Conservation (phyloP, 305 asterid genomes). For the Salvia sclarea region DNA sequence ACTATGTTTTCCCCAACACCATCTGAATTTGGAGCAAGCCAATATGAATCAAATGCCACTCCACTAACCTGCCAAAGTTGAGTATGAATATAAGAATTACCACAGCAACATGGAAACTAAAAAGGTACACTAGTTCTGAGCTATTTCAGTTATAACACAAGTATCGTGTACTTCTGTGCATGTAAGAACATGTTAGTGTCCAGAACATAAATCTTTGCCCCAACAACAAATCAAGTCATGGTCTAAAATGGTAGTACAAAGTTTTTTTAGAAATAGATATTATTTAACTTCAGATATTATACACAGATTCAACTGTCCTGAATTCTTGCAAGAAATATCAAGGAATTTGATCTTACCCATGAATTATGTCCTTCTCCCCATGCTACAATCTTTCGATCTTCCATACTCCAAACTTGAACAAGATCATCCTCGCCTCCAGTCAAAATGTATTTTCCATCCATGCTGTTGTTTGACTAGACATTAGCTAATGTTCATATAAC, state of each 20-base stretch:
- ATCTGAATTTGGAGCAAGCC: slow-evolving; percentile 88
- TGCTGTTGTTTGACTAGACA: slow-evolving; percentile 63
- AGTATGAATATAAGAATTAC: slow-evolving; percentile 26
- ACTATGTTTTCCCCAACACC: slow-evolving; percentile 75
- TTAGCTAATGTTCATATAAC: slow-evolving; percentile 42
- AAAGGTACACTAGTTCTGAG: not conserved
- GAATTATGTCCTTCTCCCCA: slow-evolving; percentile 99
- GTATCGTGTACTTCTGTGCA: slow-evolving; percentile 2
- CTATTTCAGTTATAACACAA: not conserved
- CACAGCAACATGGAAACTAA: slow-evolving; percentile 16
- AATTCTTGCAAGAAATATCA: not conserved
- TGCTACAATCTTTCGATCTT: slow-evolving; percentile 90
- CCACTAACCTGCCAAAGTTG: slow-evolving; percentile 80
- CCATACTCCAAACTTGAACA: slow-evolving; percentile 99
- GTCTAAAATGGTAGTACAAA: not conserved
- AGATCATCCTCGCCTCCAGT: slow-evolving; percentile 99
- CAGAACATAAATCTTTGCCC: not conserved
- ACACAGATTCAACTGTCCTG: not conserved
- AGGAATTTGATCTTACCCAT: slow-evolving; percentile 58
- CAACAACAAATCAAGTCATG: not conserved
- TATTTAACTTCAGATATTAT: not conserved
- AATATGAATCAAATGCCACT: slow-evolving; percentile 94
- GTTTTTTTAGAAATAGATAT: not conserved
- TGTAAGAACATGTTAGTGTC: not conserved
- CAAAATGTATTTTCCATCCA: slow-evolving; percentile 94